Conservation (phyloP, 2,329 filamentous ascomycete species). For the Alternaria sp. region DNA sequence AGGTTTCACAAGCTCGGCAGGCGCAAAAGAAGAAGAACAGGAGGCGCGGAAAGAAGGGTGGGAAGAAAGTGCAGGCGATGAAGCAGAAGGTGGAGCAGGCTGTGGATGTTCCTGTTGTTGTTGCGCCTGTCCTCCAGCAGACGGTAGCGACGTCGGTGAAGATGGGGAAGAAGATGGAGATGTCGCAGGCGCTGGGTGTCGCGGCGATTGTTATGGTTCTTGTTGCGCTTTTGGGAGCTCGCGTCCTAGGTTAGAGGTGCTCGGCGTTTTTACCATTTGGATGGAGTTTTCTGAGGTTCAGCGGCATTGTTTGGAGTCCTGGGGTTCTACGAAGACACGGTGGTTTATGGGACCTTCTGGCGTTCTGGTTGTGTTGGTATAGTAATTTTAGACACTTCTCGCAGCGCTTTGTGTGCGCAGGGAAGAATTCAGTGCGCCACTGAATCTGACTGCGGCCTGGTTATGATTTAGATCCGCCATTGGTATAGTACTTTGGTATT, state of each 20-base stretch:
- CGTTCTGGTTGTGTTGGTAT: neutral
- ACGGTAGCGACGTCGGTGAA: neutral
- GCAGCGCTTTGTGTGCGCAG: neutral
- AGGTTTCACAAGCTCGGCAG: no score
- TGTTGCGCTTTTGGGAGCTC: neutral
- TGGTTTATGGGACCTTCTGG: neutral
- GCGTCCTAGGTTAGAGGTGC: neutral
- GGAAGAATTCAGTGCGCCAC: neutral
- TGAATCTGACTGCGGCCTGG: neutral
- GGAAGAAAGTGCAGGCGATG: neutral
- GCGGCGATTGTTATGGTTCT: neutral
- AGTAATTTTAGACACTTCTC: neutral
- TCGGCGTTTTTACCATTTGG: no score
- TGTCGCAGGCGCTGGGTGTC: neutral
- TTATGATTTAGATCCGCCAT: no score
- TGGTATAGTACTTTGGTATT: neutral
- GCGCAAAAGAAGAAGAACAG: neutral
- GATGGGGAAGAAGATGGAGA: neutral
- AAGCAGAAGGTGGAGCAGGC: neutral
- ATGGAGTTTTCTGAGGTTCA: neutral
- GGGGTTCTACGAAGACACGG: neutral
- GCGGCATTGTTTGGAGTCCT: neutral
- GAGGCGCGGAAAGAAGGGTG: slow-evolving; percentile 2
- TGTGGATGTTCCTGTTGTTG: neutral
- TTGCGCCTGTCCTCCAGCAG: neutral